phyloP scores from a whole-genome alignment of 2,329 filamentous ascomycete genomes.

The Dryadomyces quercivorus region DNA sequence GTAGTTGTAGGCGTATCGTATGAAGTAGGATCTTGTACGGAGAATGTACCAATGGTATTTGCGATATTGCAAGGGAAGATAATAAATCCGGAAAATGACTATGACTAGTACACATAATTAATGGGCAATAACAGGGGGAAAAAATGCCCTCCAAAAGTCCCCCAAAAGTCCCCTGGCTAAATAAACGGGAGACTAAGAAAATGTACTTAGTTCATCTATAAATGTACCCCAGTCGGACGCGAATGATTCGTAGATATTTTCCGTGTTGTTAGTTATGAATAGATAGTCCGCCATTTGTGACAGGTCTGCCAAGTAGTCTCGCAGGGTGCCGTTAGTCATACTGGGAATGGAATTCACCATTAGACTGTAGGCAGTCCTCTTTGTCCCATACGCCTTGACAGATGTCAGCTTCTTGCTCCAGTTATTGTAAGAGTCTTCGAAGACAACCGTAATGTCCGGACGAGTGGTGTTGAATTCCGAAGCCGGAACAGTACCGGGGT shows the following conservation, averaged over 20 bases:
- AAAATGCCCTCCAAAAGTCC: not conserved
- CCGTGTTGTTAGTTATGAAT: not conserved
- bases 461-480: not conserved
- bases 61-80: too few relatives aligned
- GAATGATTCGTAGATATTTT: constrained; percentile 1
- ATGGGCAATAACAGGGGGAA: not conserved
- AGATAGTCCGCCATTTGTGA: not conserved
- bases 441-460: constrained; percentile 3
- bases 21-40: too few relatives aligned
- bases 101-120: too few relatives aligned
- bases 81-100: too few relatives aligned
- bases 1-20: too few relatives aligned
- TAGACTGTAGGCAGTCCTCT: not conserved
- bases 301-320: not conserved
- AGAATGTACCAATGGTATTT: too few relatives aligned
- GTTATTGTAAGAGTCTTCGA: not conserved
- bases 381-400: not conserved
- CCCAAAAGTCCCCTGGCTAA: too few relatives aligned
- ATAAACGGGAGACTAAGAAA: not conserved
- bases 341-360: constrained; percentile 3
- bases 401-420: not conserved
- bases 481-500: constrained; percentile 3
- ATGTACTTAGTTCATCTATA: not conserved
- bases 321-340: constrained; percentile 1
- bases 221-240: constrained; percentile 1